phyloP scores from a whole-genome alignment of 2,329 filamentous ascomycete species.

The Fusarium heterosporum region DNA sequence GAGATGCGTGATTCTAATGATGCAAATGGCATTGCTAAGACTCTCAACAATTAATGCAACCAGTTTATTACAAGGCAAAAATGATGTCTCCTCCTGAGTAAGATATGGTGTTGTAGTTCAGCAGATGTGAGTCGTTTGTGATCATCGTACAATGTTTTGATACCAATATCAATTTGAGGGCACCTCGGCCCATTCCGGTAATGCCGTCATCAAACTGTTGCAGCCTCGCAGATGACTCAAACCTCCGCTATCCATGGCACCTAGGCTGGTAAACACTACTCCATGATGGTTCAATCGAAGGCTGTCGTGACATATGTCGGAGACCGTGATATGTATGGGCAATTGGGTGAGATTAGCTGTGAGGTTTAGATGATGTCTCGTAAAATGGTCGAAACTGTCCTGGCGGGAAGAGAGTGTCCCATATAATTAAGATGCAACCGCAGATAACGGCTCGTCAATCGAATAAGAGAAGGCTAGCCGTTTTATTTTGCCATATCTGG shows the following conservation, averaged over 20 bases:
- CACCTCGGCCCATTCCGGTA: conserved; percentile 6
- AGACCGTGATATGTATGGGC: not conserved
- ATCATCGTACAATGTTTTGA: not conserved
- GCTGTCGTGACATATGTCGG: not conserved
- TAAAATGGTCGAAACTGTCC: not conserved
- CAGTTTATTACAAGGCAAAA: not conserved
- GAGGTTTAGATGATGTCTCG: too few relatives aligned
- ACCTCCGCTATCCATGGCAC: not conserved
- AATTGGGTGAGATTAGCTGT: not conserved
- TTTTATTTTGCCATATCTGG: conserved; percentile 47
- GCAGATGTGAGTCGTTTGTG: not conserved
- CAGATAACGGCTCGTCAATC: not conserved
- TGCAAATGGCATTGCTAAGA: not conserved
- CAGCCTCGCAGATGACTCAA: conserved; percentile 6
- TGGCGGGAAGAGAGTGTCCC: not conserved
- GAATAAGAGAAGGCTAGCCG: not conserved
- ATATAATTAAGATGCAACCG: not conserved
- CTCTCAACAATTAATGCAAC: not conserved
- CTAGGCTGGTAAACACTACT: not conserved
- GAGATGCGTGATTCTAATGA: conserved; percentile 8
- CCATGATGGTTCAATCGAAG: not conserved
- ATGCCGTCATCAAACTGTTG: conserved; percentile 27
- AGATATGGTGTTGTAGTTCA: not conserved
- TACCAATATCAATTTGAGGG: not conserved
- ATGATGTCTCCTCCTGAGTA: too few relatives aligned